phyloP scores from a whole-genome alignment of 2,329 filamentous ascomycete species.

The Pseudogymnoascus pannorum region DNA sequence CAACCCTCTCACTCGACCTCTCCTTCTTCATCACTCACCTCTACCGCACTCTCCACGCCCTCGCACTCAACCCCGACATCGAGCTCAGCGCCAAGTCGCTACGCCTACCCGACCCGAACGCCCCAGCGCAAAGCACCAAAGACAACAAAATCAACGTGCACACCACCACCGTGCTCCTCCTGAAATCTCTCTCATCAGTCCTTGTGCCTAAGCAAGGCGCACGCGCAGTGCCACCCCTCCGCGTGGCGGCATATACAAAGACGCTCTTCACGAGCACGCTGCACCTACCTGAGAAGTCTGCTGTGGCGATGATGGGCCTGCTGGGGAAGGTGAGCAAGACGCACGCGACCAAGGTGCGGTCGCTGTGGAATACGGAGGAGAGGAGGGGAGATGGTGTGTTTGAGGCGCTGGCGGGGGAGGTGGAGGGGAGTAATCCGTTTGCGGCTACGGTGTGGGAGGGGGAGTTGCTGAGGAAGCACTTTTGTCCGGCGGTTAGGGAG shows the following conservation, averaged over 20 bases:
- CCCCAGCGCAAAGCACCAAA: conserved; percentile 35
- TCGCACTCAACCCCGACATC: conserved; percentile 76
- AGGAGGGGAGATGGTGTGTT: conserved; percentile 84
- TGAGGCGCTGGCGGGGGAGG: conserved; percentile 61
- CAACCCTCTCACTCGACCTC: conserved; percentile 78
- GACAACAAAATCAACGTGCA: conserved; percentile 82
- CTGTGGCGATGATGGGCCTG: conserved; percentile 70
- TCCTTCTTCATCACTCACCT: conserved; percentile 94
- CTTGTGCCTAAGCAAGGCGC: conserved; percentile 70
- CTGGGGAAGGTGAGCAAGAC: conserved; percentile 71
- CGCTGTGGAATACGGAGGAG: conserved; percentile 94
- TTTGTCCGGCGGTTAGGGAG: conserved; percentile 77
- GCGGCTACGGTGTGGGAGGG: conserved; percentile 90
- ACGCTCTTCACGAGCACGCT: conserved; percentile 75
- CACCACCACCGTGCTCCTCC: conserved; percentile 85
- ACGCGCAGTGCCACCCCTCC: conserved; percentile 68
- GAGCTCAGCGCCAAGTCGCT: conserved; percentile 71
- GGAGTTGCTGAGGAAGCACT: conserved; percentile 78
- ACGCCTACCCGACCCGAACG: conserved; percentile 59
- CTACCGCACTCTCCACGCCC: conserved; percentile 73
- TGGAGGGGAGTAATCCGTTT: conserved; percentile 86
- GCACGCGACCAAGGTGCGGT: conserved; percentile 72
- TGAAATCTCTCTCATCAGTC: conserved; percentile 76
- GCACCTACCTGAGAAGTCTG: conserved; percentile 85
- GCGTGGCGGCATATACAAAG: conserved; percentile 89